These are phyloP conservation scores for Coniosporium apollinis DNA, from an alignment of 495 filamentous ascomycete genomes.

Conservation along the genomic window DNA sequence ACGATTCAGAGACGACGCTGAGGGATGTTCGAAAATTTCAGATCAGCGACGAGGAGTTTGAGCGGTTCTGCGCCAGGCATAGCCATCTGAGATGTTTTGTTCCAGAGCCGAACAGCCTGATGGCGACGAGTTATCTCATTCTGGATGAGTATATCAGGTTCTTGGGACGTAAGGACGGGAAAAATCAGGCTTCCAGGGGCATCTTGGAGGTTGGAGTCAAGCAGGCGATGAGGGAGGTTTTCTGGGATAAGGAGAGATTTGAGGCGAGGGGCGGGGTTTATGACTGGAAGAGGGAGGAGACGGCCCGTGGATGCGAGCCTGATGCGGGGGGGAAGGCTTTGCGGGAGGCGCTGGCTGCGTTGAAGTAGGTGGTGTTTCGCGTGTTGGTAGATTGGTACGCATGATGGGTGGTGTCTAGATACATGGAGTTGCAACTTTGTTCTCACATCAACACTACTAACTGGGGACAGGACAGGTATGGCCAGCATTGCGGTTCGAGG, in stretches of 20 bases:
- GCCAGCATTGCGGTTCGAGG: too few relatives aligned
- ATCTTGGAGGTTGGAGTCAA: conserved; percentile 38
- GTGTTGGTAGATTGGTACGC: too few relatives aligned
- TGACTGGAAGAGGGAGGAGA: conserved; percentile 28
- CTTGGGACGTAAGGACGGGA: conserved; percentile 25
- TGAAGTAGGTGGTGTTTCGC: too few relatives aligned
- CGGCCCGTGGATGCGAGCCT: too few relatives aligned
- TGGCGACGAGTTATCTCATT: conserved; percentile 36
- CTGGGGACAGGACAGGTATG: too few relatives aligned
- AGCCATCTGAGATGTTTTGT: conserved; percentile 26
- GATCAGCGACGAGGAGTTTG: conserved; percentile 34
- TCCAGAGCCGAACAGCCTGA: conserved; percentile 34
- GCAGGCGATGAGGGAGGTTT: conserved; percentile 29
- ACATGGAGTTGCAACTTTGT: too few relatives aligned
- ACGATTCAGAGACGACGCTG: conserved; percentile 29
- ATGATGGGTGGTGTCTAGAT: too few relatives aligned
- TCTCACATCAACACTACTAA: too few relatives aligned
- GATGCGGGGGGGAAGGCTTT: too few relatives aligned
- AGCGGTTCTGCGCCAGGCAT: conserved; percentile 32
- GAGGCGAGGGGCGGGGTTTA: conserved; percentile 32
- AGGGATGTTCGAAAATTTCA: conserved; percentile 30
- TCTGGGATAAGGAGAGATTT: conserved; percentile 35
- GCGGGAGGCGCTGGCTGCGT: too few relatives aligned
- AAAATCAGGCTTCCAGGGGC: conserved; percentile 19
- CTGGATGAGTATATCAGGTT: conserved; percentile 41